These are phyloP conservation scores for Trichophyton schoenleinii DNA, from an alignment of 2,329 filamentous ascomycete species.

Conservation along the genomic window DNA sequence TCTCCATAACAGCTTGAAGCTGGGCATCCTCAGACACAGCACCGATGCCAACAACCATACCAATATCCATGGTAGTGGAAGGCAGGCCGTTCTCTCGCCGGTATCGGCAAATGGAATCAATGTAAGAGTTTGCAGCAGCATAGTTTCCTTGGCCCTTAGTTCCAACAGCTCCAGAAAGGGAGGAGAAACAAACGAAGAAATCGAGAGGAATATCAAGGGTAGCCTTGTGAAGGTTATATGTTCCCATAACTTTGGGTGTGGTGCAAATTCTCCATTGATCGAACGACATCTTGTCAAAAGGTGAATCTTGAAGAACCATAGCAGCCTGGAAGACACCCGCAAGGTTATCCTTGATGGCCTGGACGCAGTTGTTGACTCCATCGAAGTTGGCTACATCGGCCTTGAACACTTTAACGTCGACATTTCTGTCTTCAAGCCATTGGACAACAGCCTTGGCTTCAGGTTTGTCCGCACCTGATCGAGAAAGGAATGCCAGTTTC, in stretches of 20 bases:
- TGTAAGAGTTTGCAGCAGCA: slow-evolving; percentile 16
- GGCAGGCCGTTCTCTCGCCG: slow-evolving; percentile 12
- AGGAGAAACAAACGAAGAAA: slow-evolving; percentile 27
- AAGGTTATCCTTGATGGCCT: background rate
- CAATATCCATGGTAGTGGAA: slow-evolving; percentile 10
- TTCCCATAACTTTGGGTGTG: slow-evolving; percentile 19
- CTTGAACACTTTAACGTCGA: slow-evolving; percentile 4
- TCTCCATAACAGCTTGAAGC: slow-evolving; percentile 14
- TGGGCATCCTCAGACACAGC: slow-evolving; percentile 13
- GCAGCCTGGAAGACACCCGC: slow-evolving; percentile 17
- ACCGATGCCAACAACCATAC: slow-evolving; percentile 12
- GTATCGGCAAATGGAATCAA: slow-evolving; percentile 20
- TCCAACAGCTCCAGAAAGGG: slow-evolving; percentile 23
- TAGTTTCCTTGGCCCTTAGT: slow-evolving; percentile 24
- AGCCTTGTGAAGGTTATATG: slow-evolving; percentile 19
- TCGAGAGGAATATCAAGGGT: slow-evolving; percentile 16
- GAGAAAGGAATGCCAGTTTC: slow-evolving; percentile 21
- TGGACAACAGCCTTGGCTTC: slow-evolving; percentile 3
- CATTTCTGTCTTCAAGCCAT: slow-evolving; percentile 5
- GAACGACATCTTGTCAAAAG: slow-evolving; percentile 22
- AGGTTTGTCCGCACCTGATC: slow-evolving; percentile 14
- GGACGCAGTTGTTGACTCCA: slow-evolving; percentile 3
- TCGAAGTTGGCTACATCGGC: slow-evolving; percentile 7
- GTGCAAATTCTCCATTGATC: slow-evolving; percentile 13
- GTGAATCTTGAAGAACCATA: slow-evolving; percentile 14